phyloP scores from a whole-genome alignment of 1,284 basidiomycete species.

The Schizophyllum commune region DNA sequence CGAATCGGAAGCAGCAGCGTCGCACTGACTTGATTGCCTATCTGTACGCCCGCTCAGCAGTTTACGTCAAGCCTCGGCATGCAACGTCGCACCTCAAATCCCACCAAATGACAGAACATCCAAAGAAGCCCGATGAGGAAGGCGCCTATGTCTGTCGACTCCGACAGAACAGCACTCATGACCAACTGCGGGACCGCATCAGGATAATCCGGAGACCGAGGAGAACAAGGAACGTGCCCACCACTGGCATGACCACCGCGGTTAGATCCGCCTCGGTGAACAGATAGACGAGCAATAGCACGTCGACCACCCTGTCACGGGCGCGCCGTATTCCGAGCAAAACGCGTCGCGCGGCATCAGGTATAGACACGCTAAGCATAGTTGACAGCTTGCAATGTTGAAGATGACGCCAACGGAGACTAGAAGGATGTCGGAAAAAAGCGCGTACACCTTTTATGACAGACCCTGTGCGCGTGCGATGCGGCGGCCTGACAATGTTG shows the following conservation, averaged over 20 bases:
- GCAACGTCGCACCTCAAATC: conserved; percentile 1
- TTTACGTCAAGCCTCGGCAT: not conserved
- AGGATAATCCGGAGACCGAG: not conserved
- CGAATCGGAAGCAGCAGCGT: not conserved
- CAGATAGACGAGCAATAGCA: not conserved
- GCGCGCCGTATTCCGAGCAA: too few species aligned
- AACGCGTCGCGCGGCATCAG: too few species aligned
- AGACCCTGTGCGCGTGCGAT: too few species aligned
- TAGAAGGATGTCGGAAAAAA: too few species aligned
- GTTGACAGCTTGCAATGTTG: too few species aligned
- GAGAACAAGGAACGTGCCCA: conserved; percentile 6
- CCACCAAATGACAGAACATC: conserved; percentile 8
- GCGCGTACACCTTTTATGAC: too few species aligned
- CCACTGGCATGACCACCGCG: not conserved
- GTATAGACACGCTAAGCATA: too few species aligned
- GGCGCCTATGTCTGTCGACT: conserved; percentile 4
- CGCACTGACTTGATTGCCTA: conserved; percentile 13
- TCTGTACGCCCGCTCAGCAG: conserved; percentile 2
- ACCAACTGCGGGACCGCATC: too few species aligned
- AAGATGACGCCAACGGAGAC: too few species aligned
- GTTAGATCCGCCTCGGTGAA: conserved; percentile 6
- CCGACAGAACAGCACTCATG: too few species aligned
- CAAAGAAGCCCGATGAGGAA: conserved; percentile 9
- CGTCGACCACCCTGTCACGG: too few species aligned
- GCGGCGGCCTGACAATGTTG: too few species aligned